These are phyloP conservation scores for Pyrenophora seminiperda DNA, from an alignment of 2,329 filamentous ascomycete species.

Conservation along the genomic window DNA sequence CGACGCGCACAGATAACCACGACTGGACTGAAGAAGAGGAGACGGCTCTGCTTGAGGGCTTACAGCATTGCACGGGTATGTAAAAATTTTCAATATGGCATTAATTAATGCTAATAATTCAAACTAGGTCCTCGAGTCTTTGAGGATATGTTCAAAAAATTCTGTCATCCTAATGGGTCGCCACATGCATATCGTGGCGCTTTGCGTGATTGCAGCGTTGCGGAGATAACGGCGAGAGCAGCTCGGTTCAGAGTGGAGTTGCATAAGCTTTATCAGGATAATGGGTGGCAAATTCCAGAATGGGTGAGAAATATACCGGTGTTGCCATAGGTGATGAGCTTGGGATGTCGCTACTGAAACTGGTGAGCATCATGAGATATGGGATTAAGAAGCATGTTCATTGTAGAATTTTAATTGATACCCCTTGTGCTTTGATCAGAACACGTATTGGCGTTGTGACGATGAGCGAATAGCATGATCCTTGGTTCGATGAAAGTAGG, in stretches of 20 bases:
- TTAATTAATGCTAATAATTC: not conserved
- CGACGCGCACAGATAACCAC: slow-evolving; percentile 13
- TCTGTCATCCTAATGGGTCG: slow-evolving; percentile 26
- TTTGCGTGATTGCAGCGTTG: slow-evolving; percentile 37
- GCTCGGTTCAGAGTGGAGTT: slow-evolving; percentile 25
- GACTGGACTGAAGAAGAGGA: slow-evolving; percentile 44
- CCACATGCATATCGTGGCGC: slow-evolving; percentile 12
- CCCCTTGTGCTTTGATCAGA: no score
- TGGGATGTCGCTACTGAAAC: not conserved
- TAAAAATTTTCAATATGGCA: not conserved
- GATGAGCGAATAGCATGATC: no score
- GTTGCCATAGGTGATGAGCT: slow-evolving; percentile 17
- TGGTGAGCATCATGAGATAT: not conserved
- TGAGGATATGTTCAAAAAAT: slow-evolving; percentile 32
- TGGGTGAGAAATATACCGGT: slow-evolving; percentile 40
- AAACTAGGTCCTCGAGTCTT: slow-evolving; percentile 32
- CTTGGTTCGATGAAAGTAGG: no score
- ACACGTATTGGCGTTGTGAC: no score
- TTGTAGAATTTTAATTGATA: no score
- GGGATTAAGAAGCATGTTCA: not conserved
- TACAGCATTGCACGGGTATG: slow-evolving; percentile 36
- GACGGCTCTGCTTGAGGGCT: slow-evolving; percentile 39
- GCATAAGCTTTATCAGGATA: slow-evolving; percentile 19
- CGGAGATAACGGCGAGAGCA: slow-evolving; percentile 35
- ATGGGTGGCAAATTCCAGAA: slow-evolving; percentile 27